Percentiles rank a stretch among this genome's conserved stretches.
Conservation (phyloP, 257 asterid genomes). For the Anisodus acutangulus region DNA sequence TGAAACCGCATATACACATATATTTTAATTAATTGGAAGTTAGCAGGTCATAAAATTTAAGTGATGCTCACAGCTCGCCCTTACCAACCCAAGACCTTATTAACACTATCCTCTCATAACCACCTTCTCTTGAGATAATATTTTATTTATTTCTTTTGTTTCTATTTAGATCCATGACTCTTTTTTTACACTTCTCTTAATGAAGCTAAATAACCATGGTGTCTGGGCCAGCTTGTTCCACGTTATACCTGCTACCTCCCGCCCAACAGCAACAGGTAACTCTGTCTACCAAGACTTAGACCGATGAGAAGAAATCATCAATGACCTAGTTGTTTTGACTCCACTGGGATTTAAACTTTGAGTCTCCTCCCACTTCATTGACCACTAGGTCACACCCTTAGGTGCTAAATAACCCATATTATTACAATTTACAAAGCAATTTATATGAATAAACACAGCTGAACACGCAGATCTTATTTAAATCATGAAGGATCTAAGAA, state of each 20-base stretch:
- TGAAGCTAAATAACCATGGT: neutral
- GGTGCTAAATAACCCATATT: neutral
- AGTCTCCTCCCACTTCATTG: too few species aligned
- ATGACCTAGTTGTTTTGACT: too few species aligned
- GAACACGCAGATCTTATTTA: neutral
- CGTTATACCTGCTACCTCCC: too few species aligned
- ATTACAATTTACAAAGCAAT: neutral
- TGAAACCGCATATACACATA: neutral
- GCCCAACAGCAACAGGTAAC: too few species aligned
- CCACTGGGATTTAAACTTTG: too few species aligned
- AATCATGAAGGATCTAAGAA: neutral
- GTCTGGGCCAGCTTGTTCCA: too few species aligned
- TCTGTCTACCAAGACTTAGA: too few species aligned
- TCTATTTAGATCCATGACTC: neutral
- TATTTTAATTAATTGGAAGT: neutral
- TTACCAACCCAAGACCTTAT: neutral
- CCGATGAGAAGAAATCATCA: too few species aligned
- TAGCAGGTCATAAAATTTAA: constrained; percentile 11
- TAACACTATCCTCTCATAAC: neutral
- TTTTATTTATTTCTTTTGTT: neutral
- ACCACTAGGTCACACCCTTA: too few species aligned
- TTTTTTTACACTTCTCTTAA: neutral
- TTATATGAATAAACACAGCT: neutral
- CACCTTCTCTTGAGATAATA: neutral
- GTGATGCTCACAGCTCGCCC: constrained; percentile 7